A percentile compares a stretch with the other conserved stretches of the same genome.
Evolutionary conservation across 2,329 filamentous ascomycete genomes (phyloP).

Genomic region (Podosphaera fusca): DNA sequence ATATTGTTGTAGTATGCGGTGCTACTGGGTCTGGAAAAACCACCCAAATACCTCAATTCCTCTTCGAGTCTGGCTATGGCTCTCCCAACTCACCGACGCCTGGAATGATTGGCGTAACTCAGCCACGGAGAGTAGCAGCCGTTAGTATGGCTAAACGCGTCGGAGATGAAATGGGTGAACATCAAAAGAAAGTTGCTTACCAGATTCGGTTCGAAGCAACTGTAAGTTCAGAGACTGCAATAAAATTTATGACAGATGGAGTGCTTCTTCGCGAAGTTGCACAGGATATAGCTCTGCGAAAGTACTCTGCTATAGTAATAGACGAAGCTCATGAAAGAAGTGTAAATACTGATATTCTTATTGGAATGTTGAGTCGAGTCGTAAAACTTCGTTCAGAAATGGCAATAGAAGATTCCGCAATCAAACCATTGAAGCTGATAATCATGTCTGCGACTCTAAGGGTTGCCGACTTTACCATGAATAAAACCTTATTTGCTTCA

Average conservation of each 20-base stretch:
- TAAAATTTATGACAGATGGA: conserved; percentile 99
- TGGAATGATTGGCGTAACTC: conserved; percentile 85
- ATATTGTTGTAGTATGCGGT: conserved; percentile 78
- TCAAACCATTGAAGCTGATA: conserved; percentile 69
- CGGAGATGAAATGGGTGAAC: conserved; percentile 57
- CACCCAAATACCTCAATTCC: conserved; percentile 87
- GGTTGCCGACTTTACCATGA: conserved; percentile 75
- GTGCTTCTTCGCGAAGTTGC: conserved; percentile 79
- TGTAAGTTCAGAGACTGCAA: conserved; percentile 53
- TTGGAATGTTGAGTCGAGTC: conserved; percentile 86
- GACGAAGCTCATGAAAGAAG: conserved; percentile 95
- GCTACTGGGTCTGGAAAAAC: conserved; percentile 95
- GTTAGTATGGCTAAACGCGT: conserved; percentile 94
- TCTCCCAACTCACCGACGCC: conserved; percentile 54
- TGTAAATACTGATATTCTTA: conserved; percentile 93
- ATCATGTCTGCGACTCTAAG: conserved; percentile 96
- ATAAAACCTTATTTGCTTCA: conserved; percentile 51
- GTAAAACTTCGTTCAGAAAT: conserved; percentile 63
- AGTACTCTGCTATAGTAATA: conserved; percentile 85
- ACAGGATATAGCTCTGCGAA: conserved; percentile 65
- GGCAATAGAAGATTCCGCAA: conserved; percentile 42
- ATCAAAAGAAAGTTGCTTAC: conserved; percentile 61
- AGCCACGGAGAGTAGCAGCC: conserved; percentile 81
- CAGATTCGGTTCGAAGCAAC: conserved; percentile 90
- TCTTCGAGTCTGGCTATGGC: conserved; percentile 85